Conservation (phyloP, 2,329 filamentous ascomycete genomes). For the Cladosporium sp. region DNA sequence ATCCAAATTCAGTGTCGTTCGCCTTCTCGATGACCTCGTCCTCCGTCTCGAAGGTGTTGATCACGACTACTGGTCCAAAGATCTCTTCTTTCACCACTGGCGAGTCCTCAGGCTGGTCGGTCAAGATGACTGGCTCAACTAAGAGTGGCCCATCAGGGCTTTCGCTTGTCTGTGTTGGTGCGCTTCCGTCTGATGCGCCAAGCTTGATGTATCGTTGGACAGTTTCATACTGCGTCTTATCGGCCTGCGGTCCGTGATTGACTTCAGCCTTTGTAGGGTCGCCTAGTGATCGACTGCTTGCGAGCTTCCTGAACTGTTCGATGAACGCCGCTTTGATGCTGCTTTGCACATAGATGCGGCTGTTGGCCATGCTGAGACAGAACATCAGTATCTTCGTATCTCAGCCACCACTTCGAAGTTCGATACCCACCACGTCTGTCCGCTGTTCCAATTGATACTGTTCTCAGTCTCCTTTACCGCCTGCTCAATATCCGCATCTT, state of each 20-base stretch:
- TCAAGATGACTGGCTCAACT: slow-evolving; percentile 86
- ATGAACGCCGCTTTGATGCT: slow-evolving; percentile 86
- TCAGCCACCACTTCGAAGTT: no score
- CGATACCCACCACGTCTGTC: no score
- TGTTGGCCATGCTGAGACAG: slow-evolving; percentile 68
- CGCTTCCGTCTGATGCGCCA: slow-evolving; percentile 66
- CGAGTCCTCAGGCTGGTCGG: slow-evolving; percentile 69
- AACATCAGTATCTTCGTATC: slow-evolving; percentile 65
- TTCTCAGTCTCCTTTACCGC: slow-evolving; percentile 50
- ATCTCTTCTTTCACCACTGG: slow-evolving; percentile 78
- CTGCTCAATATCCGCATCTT: slow-evolving; percentile 75
- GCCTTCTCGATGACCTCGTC: slow-evolving; percentile 68
- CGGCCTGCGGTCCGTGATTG: slow-evolving; percentile 88
- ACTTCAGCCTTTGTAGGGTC: slow-evolving; percentile 77
- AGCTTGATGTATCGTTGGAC: slow-evolving; percentile 66
- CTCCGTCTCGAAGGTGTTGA: slow-evolving; percentile 71
- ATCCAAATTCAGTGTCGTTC: slow-evolving; percentile 40
- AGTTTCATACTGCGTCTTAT: slow-evolving; percentile 81
- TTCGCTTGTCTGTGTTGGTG: slow-evolving; percentile 65
- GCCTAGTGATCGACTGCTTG: slow-evolving; percentile 70
- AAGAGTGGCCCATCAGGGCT: slow-evolving; percentile 79
- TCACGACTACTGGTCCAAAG: slow-evolving; percentile 78
- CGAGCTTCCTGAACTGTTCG: slow-evolving; percentile 74
- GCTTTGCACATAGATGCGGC: slow-evolving; percentile 81
- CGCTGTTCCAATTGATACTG: no score